Conservation (phyloP, 2,329 filamentous ascomycete genomes). For the Pseudodiploospora longispora region DNA sequence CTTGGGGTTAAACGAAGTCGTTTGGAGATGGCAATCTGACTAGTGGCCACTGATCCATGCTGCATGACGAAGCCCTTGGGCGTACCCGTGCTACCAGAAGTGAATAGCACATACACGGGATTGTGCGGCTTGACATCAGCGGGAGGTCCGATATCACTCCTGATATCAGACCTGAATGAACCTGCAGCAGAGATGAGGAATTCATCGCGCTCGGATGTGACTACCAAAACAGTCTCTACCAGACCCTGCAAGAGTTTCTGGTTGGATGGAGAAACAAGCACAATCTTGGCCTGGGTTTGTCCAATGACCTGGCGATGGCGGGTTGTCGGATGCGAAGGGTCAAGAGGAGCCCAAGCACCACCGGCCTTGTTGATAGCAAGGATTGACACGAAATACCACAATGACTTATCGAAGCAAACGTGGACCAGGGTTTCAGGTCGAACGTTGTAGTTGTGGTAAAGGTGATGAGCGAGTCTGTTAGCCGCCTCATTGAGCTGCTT, state of each 20-base stretch:
- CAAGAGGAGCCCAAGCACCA: not conserved
- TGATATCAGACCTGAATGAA: not conserved
- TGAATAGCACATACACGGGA: not conserved
- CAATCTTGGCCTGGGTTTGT: no score
- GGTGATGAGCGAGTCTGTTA: not conserved
- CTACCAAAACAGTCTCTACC: no score
- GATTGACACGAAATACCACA: not conserved
- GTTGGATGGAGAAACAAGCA: no score
- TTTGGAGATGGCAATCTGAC: no score
- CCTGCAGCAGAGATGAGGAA: not conserved
- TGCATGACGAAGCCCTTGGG: conserved; percentile 15
- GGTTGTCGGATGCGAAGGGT: no score
- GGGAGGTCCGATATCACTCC: not conserved
- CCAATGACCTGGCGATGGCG: no score
- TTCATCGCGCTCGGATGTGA: no score
- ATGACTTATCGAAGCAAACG: not conserved
- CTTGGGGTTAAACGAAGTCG: not conserved
- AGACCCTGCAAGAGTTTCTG: not conserved
- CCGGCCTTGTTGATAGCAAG: not conserved
- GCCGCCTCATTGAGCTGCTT: not conserved
- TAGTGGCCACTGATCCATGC: no score
- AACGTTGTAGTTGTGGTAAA: not conserved
- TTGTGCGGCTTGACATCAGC: not conserved
- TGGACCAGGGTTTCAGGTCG: not conserved
- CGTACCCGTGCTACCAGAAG: not conserved